Conservation (phyloP, 441 rosid species). For the Erodium moschatum region DNA sequence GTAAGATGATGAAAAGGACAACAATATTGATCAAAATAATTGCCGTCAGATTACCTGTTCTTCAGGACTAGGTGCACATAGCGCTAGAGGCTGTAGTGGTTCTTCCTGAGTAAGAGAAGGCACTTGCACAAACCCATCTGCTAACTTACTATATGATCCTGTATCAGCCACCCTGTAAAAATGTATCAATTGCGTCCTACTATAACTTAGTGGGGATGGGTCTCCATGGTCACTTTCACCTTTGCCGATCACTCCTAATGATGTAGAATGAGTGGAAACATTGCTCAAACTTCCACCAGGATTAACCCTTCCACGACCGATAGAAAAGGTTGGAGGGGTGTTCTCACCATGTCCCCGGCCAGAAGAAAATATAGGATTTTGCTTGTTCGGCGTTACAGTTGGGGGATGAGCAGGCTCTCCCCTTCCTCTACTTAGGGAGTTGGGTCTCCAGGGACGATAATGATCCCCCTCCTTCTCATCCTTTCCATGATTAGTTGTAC, state of each 20-base stretch:
- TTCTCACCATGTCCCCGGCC: constrained; percentile 69
- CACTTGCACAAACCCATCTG: constrained; percentile 56
- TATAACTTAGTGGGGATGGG: constrained; percentile 45
- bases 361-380: constrained; percentile 44
- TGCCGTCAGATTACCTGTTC: constrained; percentile 47
- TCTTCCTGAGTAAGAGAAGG: constrained; percentile 69
- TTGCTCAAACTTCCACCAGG: constrained; percentile 45
- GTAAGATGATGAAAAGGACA: constrained; percentile 17
- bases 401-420: constrained; percentile 41
- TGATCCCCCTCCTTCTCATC: constrained; percentile 68
- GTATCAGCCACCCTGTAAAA: constrained; percentile 58
- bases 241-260: constrained; percentile 41
- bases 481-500: constrained; percentile 38
- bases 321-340: constrained; percentile 40
- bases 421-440: constrained; percentile 61
- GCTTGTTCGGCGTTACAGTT: constrained; percentile 48
- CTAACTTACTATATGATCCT: constrained; percentile 30
- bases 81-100: constrained; percentile 66
- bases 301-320: constrained; percentile 56
- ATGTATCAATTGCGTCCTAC: constrained; percentile 69
- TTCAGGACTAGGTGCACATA: constrained; percentile 59
- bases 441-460: constrained; percentile 80
- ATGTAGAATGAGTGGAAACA: constrained; percentile 35
- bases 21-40: constrained; percentile 16
- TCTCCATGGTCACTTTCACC: constrained; percentile 51